phyloP scores from a whole-genome alignment of 495 filamentous ascomycete species.

The Echria macrotheca region DNA sequence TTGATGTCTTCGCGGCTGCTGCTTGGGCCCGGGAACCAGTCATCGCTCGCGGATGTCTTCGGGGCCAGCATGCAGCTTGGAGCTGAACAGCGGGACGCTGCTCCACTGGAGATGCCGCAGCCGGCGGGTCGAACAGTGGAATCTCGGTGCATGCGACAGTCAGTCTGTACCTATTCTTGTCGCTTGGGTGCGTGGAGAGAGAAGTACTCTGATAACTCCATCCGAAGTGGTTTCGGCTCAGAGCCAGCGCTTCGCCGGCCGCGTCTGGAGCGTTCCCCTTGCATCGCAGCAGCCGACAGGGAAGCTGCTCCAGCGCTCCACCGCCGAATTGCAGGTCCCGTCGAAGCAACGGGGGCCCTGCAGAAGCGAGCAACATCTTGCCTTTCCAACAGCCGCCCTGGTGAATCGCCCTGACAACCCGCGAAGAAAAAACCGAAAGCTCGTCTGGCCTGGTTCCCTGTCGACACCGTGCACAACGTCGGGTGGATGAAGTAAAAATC shows the following conservation, averaged over 20 bases:
- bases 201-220: constrained; percentile 10
- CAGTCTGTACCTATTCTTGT: constrained; percentile 14
- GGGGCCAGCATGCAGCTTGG: not conserved
- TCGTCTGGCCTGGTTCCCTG: constrained; percentile 32
- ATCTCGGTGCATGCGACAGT: too few relatives aligned
- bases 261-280: constrained; percentile 4
- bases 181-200: too few relatives aligned
- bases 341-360: constrained; percentile 9
- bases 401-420: constrained; percentile 34
- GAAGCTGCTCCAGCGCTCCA: constrained; percentile 22
- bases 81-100: constrained; percentile 4
- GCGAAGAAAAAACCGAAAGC: constrained; percentile 24
- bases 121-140: too few relatives aligned
- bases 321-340: constrained; percentile 10
- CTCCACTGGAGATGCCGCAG: constrained; percentile 5
- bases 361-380: constrained; percentile 10
- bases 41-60: too few relatives aligned
- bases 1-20: constrained; percentile 7
- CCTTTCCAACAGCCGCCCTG: constrained; percentile 18
- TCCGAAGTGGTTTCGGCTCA: not conserved
- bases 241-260: constrained; percentile 14
- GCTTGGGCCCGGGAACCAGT: too few relatives aligned
- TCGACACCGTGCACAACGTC: constrained; percentile 19
- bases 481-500: constrained; percentile 25
- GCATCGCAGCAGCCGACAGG: constrained; percentile 9